Evolutionary conservation across 78 protist species (phyloP), one percentile per base, ranked within the genome.

Genomic region (Dictyostelium brefeldianum): DNA sequence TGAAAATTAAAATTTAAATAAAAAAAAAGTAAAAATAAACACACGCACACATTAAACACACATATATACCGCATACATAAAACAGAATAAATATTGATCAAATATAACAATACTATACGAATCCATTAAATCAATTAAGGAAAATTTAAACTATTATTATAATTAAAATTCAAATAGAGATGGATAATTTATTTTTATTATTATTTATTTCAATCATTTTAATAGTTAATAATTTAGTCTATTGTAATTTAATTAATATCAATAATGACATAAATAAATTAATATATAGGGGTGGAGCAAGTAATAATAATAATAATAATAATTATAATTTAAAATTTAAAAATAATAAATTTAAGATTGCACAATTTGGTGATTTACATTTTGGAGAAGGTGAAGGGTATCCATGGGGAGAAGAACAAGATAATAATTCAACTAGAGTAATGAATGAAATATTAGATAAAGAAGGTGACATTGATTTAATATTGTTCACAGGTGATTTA

Each of bases 301-400:
- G 14, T 41, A 70, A 67, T n/a, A 46, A 71, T 71, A 46, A 73
- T 46, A 46, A 73, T 73, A 46, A 73, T n/a, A 22, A 43, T 20
- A 46, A 47, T 5, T 9, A 10, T 6, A 18, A 17, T n/a, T 46
- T 81, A 50, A 65, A 69, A 31, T 84, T 84, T 50, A 71, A 69
- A 43, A 43, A 69, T 29, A 59, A 36, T 41, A 69, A 57, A 51
- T 89, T 90, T 74, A 90, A 90, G 22, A 73, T 70, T 29, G 15
- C 74, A n/a, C 95, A 91, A 48, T 50, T 91, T 41, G 81, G 90
- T 25, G 95, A 91, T 74, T 27, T 81, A 43, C 95, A 91, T 70
- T 77, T 31, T 70, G 95, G 95, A 10, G 95, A 91, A 41, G 95
- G 91, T 5, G 90, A 81, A 53, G 6, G 43, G 11, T 48, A 50